Evolutionary conservation across 345 rosid species (phyloP).

Genomic region (Gossypium arboreum): DNA sequence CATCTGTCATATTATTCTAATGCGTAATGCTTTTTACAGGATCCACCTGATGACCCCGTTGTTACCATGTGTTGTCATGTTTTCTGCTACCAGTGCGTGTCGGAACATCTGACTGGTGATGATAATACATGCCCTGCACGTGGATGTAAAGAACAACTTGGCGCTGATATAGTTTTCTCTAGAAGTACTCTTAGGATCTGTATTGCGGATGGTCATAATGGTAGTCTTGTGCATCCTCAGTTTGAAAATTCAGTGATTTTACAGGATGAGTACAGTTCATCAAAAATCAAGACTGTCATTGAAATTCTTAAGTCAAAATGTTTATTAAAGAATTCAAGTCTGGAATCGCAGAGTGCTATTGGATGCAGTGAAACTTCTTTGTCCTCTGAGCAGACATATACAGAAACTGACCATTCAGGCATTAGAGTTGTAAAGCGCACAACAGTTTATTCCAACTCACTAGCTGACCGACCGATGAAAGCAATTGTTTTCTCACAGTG

Average conservation of each 20-base stretch:
- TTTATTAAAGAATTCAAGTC: slow-evolving; percentile 29
- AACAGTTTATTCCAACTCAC: slow-evolving; percentile 30
- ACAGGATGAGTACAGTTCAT: slow-evolving; percentile 56
- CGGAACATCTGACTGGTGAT: slow-evolving; percentile 70
- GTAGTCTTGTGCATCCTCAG: slow-evolving; percentile 35
- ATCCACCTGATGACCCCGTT: slow-evolving; percentile 88
- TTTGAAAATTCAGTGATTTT: slow-evolving; percentile 38
- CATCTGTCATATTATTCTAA: slow-evolving; percentile 9
- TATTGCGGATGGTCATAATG: slow-evolving; percentile 36
- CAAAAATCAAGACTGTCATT: slow-evolving; percentile 71
- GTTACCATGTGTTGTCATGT: slow-evolving; percentile 85
- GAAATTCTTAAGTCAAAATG: slow-evolving; percentile 56
- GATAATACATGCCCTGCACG: slow-evolving; percentile 74
- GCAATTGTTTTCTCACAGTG: slow-evolving; percentile 90
- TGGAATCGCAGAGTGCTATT: slow-evolving; percentile 26
- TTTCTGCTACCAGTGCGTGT: slow-evolving; percentile 85
- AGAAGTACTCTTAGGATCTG: slow-evolving; percentile 61
- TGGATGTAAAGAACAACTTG: slow-evolving; percentile 66
- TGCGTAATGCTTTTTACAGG: slow-evolving; percentile 49
- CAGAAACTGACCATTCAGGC: slow-evolving; percentile 20
- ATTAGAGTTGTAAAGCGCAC: slow-evolving; percentile 36
- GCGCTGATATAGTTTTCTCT: slow-evolving; percentile 71
- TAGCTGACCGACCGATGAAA: slow-evolving; percentile 51
- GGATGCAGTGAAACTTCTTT: slow-evolving; percentile 30
- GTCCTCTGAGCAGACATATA: slow-evolving; percentile 21